These are phyloP conservation scores for Rhizopus delemar DNA, from an alignment of 371 early-diverging fungal genomes.

Conservation along the genomic window DNA sequence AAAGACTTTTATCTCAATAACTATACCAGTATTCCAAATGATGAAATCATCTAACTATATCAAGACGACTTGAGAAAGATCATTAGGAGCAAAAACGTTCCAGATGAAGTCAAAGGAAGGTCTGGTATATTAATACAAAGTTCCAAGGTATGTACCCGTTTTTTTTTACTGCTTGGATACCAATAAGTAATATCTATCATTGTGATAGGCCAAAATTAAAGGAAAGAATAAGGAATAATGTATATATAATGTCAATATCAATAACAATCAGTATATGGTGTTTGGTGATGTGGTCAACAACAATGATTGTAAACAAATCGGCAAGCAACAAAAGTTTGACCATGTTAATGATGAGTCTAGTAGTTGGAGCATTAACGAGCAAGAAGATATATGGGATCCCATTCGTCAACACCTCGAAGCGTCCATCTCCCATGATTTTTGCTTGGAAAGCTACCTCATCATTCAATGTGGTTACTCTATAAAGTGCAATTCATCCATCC, in stretches of 20 bases:
- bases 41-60: neutral
- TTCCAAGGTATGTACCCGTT: too few relatives aligned
- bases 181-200: too few relatives aligned
- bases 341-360: conserved; percentile 12
- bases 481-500: neutral
- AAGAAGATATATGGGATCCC: neutral
- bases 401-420: neutral
- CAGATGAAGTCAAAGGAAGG: too few relatives aligned
- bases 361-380: neutral
- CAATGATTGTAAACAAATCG: neutral
- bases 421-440: neutral
- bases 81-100: too few relatives aligned
- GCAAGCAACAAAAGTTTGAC: conserved; percentile 4
- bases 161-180: too few relatives aligned
- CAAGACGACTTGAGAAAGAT: neutral
- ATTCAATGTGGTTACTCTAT: neutral
- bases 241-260: too few relatives aligned
- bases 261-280: neutral
- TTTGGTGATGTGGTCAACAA: conserved; percentile 2
- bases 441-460: neutral
- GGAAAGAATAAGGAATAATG: too few relatives aligned
- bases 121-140: too few relatives aligned
- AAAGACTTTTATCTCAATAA: conserved; percentile 10
- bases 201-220: too few relatives aligned
- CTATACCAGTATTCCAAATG: neutral